Evolutionary conservation across 306 rosid genomes (phyloP), one percentile per base, ranked within the genome.

Genomic region (Mimosa bimucronata): DNA sequence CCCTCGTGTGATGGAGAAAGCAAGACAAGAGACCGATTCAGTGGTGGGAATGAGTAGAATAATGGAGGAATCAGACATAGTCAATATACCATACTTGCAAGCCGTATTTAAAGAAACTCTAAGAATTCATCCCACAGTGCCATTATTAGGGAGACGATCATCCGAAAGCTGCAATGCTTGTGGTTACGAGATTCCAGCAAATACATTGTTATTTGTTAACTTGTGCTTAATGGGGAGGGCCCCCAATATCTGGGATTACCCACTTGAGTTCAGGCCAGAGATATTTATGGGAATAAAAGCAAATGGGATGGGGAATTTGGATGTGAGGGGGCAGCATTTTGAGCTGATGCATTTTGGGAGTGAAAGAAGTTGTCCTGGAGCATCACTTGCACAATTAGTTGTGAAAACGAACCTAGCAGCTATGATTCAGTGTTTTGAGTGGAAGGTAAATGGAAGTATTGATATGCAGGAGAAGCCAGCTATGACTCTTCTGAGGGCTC

Each of bases 81-180:
- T n/a, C 7, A 87, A 90, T 40, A 89, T 94, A 28, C 94, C 95
- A 2, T 91, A 90, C 79, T 30, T 88, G 58, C 85, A 75, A 76
- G 94, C 94, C n/a, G 77, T 91, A 74, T 83, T 92, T 1, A 93
- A 94, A 81, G 98, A 94, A 75, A 89, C 95, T 9, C 81, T 91
- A 3, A 91, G 97, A 82, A 74, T 91, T 64, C 97, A 91, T 75
- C 92, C 98, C 1, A 58, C 97, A 7, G 44, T 77, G n/a, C 97
- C 98, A 14, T 2, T 94, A 5, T 8, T 89, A 1, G 78, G 69
- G 12, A 85, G 98, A 76, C 88, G 84, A 68, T 84, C 91, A 61
- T 40, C 90, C 0, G 77, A 90, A 9, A 66, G 29, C 0, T 83
- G 86, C 23, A 80, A 45, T 0, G 70, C 91, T 6, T 19, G 61